Base-by-base conservation (phyloP, 225 moss, liverwort and hornwort species). In the Antitrichia curtipendula region DNA sequence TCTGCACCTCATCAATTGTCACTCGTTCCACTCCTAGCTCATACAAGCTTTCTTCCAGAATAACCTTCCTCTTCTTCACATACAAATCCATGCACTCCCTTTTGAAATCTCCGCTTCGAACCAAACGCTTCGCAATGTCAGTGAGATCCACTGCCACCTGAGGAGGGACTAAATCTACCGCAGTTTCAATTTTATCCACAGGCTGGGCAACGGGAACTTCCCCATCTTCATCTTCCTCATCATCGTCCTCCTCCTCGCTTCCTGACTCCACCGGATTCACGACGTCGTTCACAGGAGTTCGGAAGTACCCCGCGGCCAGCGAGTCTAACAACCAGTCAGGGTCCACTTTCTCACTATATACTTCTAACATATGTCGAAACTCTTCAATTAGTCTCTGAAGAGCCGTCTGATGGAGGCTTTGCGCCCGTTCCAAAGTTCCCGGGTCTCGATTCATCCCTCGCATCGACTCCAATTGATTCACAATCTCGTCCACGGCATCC, bases 1-100 rank as follows among this genome's bases (percentile, higher is more conserved):
- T 96, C 91, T 97, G 98, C 58, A 98, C 96, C 87, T 97, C 97
- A 84, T 98, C 98, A 69, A 95, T 97, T 64, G 94, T 94, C 68
- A 96, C 91, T 87, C 93, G 95, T 88, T 97, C 98, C 36, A 97
- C 97, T 24, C 97, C 97, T 69, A 98, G 88, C 87, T 92, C 95
- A 57, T 91, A 88, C 91, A 98, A 91, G 72, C 96, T 95, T 72
- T 98, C 97, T 87, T 98, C 98, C 80, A 98, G 89, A 79, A 92
- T 90, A 50, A 90, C 38, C 90, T 92, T 97, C 89, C 98, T 86
- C 76, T 91, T 93, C 83, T 87, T 93, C 60, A 88, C 90, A 83
- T 97, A 98, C 38, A 95, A 56, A 45, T 93, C 91, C 36, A 64
- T 47, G 86, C 95, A 95, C 74, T 98, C 98, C 83, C 94, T 87